Conservation (phyloP, 1,284 basidiomycete genomes). For the Ceratobasidium sp. region DNA sequence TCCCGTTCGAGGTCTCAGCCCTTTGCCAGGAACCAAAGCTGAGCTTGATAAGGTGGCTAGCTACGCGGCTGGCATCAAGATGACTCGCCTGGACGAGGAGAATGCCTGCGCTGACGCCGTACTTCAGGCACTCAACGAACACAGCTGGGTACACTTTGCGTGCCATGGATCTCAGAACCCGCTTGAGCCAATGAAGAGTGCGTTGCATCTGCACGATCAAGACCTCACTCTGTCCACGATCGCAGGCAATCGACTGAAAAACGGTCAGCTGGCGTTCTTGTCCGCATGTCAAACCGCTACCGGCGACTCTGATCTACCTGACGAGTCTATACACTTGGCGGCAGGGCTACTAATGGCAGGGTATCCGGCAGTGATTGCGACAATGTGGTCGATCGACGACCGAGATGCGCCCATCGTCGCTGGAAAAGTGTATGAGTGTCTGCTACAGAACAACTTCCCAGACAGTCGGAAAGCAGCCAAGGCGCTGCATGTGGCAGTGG, state of each 20-base stretch:
- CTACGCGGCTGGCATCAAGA: neutral
- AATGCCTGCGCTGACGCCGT: neutral
- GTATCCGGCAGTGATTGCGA: conserved; percentile 20
- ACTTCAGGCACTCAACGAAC: neutral
- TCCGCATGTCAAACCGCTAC: conserved; percentile 18
- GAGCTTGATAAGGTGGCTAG: neutral
- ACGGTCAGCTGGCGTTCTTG: neutral
- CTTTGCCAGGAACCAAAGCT: neutral
- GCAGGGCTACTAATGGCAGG: conserved; percentile 45
- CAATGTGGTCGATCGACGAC: conserved; percentile 9
- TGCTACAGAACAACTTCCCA: neutral
- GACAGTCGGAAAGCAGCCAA: conserved; percentile 7
- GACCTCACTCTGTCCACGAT: neutral
- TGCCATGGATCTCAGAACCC: conserved; percentile 12
- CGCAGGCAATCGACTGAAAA: neutral
- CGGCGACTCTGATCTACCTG: conserved; percentile 43
- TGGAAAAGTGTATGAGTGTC: neutral
- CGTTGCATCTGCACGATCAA: neutral
- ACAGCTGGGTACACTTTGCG: conserved; percentile 18
- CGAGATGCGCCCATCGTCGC: neutral
- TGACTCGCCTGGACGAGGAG: neutral
- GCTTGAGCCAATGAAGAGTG: neutral
- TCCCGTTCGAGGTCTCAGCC: neutral
- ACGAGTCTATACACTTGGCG: conserved; percentile 45
- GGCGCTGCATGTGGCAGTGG: neutral